phyloP scores from a whole-genome alignment of 2,329 filamentous ascomycete species.

The Fusarium pseudonygamai region DNA sequence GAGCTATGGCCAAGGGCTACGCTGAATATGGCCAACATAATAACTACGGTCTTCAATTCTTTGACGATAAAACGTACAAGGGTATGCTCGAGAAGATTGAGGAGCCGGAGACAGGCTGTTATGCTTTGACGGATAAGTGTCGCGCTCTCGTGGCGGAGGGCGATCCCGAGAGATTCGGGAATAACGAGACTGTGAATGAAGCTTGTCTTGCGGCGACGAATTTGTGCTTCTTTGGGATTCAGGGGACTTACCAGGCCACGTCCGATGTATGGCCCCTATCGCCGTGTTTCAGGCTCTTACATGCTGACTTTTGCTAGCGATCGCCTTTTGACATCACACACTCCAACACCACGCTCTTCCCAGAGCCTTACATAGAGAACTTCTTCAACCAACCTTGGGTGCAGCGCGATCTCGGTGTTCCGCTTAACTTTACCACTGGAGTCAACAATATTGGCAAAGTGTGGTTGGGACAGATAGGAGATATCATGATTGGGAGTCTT shows the following conservation, averaged over 20 bases:
- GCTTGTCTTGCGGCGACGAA: conserved; percentile 61
- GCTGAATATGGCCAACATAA: conserved; percentile 68
- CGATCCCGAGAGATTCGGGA: conserved; percentile 54
- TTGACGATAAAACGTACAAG: conserved; percentile 55
- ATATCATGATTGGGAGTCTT: conserved; percentile 55
- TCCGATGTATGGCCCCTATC: too few relatives aligned
- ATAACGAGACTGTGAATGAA: conserved; percentile 49
- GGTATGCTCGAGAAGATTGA: conserved; percentile 14
- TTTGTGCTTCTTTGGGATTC: conserved; percentile 21
- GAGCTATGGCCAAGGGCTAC: conserved; percentile 65
- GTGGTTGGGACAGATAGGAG: conserved; percentile 68
- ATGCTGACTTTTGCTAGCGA: too few relatives aligned
- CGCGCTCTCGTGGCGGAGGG: conserved; percentile 43
- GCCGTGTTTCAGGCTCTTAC: too few relatives aligned
- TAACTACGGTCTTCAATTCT: conserved; percentile 68
- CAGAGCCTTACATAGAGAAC: conserved; percentile 65
- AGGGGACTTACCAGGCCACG: conserved; percentile 11
- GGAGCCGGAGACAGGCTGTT: conserved; percentile 55
- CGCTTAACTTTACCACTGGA: conserved; percentile 63
- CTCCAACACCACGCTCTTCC: conserved; percentile 64
- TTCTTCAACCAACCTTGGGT: conserved; percentile 70
- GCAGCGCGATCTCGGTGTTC: conserved; percentile 68
- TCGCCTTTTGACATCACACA: conserved; percentile 70
- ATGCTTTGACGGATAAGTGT: conserved; percentile 61
- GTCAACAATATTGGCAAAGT: conserved; percentile 52